Evolutionary conservation across 345 rosid species (phyloP).

Genomic region (Syzygium jambos): DNA sequence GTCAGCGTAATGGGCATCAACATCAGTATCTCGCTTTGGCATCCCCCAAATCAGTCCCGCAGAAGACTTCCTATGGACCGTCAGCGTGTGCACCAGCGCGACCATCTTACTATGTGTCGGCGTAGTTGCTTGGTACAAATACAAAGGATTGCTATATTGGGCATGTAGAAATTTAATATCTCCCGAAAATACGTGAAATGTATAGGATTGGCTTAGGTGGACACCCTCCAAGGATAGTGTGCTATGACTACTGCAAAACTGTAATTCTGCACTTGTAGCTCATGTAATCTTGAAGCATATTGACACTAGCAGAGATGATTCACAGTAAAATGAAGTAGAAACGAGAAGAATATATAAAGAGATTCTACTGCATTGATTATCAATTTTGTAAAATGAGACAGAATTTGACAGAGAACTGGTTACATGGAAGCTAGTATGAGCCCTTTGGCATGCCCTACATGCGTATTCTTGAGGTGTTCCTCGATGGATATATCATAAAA

Average conservation of each 20-base stretch:
- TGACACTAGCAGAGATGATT: neutral
- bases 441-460: neutral
- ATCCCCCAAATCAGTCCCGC: neutral
- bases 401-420: neutral
- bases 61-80: neutral
- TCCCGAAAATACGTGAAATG: neutral
- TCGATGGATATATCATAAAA: neutral
- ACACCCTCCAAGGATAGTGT: neutral
- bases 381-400: neutral
- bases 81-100: neutral
- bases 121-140: neutral
- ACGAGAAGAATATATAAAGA: neutral
- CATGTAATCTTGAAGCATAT: neutral
- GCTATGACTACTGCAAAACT: neutral
- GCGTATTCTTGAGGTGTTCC: neutral
- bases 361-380: neutral
- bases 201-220: neutral
- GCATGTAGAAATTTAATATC: neutral
- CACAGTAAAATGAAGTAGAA: neutral
- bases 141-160: neutral
- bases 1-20: constrained; percentile 71
- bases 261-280: neutral
- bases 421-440: neutral
- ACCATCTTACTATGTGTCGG: neutral
- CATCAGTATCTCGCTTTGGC: constrained; percentile 18